Percentiles rank a stretch among this genome's conserved stretches.
Conservation (phyloP, 306 rosid species). For the Cicer cuneatum region DNA sequence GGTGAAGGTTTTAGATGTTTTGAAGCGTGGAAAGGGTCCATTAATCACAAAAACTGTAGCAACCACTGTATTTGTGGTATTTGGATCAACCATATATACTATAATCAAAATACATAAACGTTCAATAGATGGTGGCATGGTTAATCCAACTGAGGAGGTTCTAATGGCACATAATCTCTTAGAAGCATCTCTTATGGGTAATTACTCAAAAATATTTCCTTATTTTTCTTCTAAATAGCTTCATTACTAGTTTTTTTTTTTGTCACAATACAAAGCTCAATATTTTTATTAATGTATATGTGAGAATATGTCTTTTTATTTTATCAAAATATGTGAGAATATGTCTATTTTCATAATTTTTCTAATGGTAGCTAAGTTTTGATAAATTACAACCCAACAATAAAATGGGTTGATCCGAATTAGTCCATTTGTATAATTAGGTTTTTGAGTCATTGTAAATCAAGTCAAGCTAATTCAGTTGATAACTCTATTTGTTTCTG, state of each 20-base stretch:
- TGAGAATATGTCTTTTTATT: too few species aligned
- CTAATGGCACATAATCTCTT: slow-evolving; percentile 52
- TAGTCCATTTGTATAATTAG: too few species aligned
- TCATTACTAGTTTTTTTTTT: not conserved
- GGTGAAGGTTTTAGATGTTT: slow-evolving; percentile 51
- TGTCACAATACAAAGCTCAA: too few species aligned
- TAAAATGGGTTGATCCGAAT: too few species aligned
- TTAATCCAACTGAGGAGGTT: slow-evolving; percentile 71
- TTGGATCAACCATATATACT: slow-evolving; percentile 53
- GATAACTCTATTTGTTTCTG: too few species aligned
- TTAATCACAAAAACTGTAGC: slow-evolving; percentile 65
- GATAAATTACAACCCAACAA: too few species aligned
- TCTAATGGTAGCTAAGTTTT: too few species aligned
- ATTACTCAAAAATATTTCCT: not conserved
- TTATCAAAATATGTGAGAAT: too few species aligned
- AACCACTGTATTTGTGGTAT: slow-evolving; percentile 58
- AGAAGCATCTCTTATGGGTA: slow-evolving; percentile 70
- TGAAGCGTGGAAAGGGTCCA: slow-evolving; percentile 64
- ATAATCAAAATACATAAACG: slow-evolving; percentile 49
- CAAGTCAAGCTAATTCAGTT: too few species aligned
- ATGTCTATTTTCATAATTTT: too few species aligned
- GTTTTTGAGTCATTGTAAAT: too few species aligned
- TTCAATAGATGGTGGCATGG: slow-evolving; percentile 49
- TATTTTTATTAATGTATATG: too few species aligned
- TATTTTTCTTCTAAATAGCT: slow-evolving; percentile 11